These are phyloP conservation scores for Aspergillus sp. DNA, from an alignment of 2,329 filamentous ascomycete species.

Conservation along the genomic window DNA sequence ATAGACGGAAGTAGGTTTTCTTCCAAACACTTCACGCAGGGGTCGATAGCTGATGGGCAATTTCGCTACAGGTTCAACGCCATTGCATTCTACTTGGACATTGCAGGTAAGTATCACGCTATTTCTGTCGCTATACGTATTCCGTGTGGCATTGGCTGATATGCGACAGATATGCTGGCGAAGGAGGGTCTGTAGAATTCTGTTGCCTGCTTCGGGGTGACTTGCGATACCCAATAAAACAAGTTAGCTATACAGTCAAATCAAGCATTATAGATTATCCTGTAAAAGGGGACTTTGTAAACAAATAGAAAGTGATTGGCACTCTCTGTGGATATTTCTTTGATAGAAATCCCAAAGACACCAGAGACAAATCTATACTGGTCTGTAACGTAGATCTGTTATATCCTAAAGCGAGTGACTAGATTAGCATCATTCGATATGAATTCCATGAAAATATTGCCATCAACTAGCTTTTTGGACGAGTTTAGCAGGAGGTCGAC, in stretches of 20 bases:
- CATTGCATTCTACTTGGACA: slow-evolving; percentile 57
- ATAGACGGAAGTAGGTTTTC: slow-evolving; percentile 44
- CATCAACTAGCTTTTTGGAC: no score
- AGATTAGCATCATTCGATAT: no score
- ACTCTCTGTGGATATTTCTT: no score
- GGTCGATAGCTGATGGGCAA: background rate
- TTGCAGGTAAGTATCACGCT: slow-evolving; percentile 47
- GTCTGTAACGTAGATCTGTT: no score
- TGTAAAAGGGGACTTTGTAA: no score
- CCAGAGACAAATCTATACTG: no score
- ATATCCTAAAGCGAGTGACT: no score
- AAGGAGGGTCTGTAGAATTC: slow-evolving; percentile 50
- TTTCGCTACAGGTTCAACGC: slow-evolving; percentile 54
- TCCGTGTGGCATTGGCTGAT: slow-evolving; percentile 3
- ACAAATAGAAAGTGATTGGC: no score
- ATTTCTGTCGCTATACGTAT: background rate
- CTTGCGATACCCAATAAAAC: background rate
- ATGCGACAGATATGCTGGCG: slow-evolving; percentile 55
- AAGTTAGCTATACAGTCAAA: background rate
- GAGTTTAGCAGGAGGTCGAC: no score
- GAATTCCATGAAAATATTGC: no score
- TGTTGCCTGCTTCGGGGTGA: slow-evolving; percentile 9
- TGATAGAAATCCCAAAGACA: no score
- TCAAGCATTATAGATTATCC: no score
- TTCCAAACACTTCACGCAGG: background rate